Percentiles rank a stretch among this genome's conserved stretches.
These are phyloP conservation scores for Penicillium soppii DNA, from an alignment of 495 filamentous ascomycete genomes.

Conservation along the genomic window DNA sequence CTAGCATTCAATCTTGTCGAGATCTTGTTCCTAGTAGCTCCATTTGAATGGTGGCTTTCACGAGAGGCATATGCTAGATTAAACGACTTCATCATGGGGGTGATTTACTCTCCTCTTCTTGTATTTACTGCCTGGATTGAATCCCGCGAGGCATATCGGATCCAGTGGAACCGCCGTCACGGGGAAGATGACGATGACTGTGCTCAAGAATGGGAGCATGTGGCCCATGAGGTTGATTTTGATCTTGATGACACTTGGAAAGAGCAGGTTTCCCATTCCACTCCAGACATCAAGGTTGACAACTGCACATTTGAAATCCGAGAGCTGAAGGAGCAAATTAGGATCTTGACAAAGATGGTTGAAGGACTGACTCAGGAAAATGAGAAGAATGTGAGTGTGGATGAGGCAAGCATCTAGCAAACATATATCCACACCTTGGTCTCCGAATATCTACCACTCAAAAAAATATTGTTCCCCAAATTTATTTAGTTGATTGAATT, in stretches of 20 bases:
- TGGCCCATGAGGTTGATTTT: constrained; percentile 69
- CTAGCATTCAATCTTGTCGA: constrained; percentile 87
- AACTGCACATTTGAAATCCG: constrained; percentile 64
- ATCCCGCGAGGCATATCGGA: constrained; percentile 61
- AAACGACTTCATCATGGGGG: constrained; percentile 83
- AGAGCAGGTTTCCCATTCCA: constrained; percentile 68
- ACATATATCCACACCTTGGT: too few relatives aligned
- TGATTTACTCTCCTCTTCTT: constrained; percentile 83
- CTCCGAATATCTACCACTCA: too few relatives aligned
- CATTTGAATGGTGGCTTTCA: constrained; percentile 94
- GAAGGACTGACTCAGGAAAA: constrained; percentile 38
- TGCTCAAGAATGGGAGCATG: constrained; percentile 90
- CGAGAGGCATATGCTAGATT: constrained; percentile 65
- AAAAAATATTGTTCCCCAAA: too few relatives aligned
- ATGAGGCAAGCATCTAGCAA: too few relatives aligned
- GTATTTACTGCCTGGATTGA: constrained; percentile 77
- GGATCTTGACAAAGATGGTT: constrained; percentile 62
- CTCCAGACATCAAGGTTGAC: constrained; percentile 75
- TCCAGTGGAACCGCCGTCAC: constrained; percentile 67
- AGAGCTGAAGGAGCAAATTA: constrained; percentile 67
- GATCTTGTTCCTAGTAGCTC: constrained; percentile 71
- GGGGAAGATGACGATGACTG: constrained; percentile 91
- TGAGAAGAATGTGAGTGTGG: background rate
- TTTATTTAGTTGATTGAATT: too few relatives aligned
- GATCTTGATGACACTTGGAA: constrained; percentile 80